Percentiles rank a stretch among this genome's conserved stretches.
phyloP scores from a whole-genome alignment of 1,284 basidiomycete genomes.

The Porodaedalea pini region DNA sequence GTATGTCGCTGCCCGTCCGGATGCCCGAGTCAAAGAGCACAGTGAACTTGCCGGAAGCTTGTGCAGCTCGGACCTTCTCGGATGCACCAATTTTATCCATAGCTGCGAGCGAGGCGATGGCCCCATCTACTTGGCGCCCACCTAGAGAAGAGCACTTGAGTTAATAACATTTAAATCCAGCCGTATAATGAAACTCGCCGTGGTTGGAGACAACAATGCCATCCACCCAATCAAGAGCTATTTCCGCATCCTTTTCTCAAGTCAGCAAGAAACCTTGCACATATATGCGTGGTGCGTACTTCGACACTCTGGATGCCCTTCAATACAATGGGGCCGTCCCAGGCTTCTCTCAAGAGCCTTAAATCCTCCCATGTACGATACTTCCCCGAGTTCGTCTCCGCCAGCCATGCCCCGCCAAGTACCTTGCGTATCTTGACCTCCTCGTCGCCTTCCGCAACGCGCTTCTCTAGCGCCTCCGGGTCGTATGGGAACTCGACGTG shows the following conservation, averaged over 20 bases:
- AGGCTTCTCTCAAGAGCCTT: slow-evolving; percentile 56
- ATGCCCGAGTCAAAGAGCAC: slow-evolving; percentile 80
- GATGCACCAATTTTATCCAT: slow-evolving; percentile 61
- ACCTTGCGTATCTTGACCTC: slow-evolving; percentile 36
- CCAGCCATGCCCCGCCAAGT: slow-evolving; percentile 53
- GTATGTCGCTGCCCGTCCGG: slow-evolving; percentile 69
- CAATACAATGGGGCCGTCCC: slow-evolving; percentile 66
- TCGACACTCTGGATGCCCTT: slow-evolving; percentile 62
- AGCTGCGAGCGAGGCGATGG: slow-evolving; percentile 67
- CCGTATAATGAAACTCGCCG: slow-evolving; percentile 38
- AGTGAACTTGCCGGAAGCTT: slow-evolving; percentile 55
- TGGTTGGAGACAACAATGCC: slow-evolving; percentile 83
- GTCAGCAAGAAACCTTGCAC: slow-evolving; percentile 11
- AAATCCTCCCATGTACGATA: slow-evolving; percentile 66
- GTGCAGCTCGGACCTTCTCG: slow-evolving; percentile 52
- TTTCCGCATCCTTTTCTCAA: slow-evolving; percentile 57
- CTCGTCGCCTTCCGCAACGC: slow-evolving; percentile 43
- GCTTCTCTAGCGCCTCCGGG: slow-evolving; percentile 38
- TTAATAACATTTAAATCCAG: background rate
- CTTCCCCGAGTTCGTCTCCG: slow-evolving; percentile 53
- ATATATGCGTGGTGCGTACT: slow-evolving; percentile 29
- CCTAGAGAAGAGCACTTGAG: slow-evolving; percentile 36
- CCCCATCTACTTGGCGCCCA: slow-evolving; percentile 79
- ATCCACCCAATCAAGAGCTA: slow-evolving; percentile 60
- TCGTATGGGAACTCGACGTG: slow-evolving; percentile 58